A percentile compares a stretch with the other conserved stretches of the same genome.
Conservation (phyloP, 192 early-diverging fungal species). For the Podochytrium sp. region DNA sequence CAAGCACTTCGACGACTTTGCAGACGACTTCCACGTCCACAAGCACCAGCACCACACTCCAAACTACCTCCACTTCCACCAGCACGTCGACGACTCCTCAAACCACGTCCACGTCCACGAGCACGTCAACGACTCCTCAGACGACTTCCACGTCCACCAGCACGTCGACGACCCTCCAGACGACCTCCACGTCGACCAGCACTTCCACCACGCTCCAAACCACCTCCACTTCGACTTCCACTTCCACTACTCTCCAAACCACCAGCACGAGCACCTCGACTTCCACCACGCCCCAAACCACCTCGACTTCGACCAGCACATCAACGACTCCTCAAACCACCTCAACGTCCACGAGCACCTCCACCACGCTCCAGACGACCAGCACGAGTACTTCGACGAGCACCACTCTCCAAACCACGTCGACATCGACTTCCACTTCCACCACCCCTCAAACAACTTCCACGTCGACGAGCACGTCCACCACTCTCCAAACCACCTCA, state of each 20-base stretch:
- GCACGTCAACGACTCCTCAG: background rate
- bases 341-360: background rate
- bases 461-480: background rate
- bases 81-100: background rate
- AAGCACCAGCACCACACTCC: background rate
- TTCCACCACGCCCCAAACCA: background rate
- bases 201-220: background rate
- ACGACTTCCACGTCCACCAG: background rate
- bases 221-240: background rate
- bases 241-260: background rate
- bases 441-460: background rate
- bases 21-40: background rate
- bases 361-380: background rate
- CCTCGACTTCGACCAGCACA: constrained; percentile 12
- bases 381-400: background rate
- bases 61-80: background rate
- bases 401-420: background rate
- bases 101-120: background rate
- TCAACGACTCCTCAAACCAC: background rate
- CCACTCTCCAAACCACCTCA: background rate
- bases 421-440: background rate
- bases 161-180: background rate
- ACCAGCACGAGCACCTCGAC: background rate
- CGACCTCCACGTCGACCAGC: background rate
- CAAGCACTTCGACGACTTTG: background rate